Evolutionary conservation across 208 protist species (phyloP), one percentile per base, ranked within the genome.

Genomic region (Trypanosoma vivax): DNA sequence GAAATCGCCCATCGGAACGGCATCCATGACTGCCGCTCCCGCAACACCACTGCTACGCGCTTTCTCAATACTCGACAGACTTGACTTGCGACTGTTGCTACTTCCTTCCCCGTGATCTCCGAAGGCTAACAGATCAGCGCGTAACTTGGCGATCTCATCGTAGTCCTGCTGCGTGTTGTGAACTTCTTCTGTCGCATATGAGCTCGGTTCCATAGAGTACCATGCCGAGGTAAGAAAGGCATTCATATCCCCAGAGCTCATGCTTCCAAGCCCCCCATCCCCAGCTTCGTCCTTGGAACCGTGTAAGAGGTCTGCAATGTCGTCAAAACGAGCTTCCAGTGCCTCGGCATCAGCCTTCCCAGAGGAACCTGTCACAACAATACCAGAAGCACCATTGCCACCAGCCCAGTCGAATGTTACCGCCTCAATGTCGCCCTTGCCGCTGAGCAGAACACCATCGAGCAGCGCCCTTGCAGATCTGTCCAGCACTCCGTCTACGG

Each of bases 51-150:
- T 93, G 45, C 74, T 79, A 75, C 86, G 81, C 34, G 65, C 82
- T 53, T 90, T 88, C 60, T 93, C 86, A 60, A 90, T 78, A 60
- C 82, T 90, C 31, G 82, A 74, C 10, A 85, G 65, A 50, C 82
- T 90, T 52, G 88, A 90, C 65, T 74, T 92, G 42, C 75, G 85
- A 58, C 74, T 93, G 28, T 55, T 56, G 41, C 62, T 71, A 29
- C 83, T 87, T 23, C 62, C 68, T 58, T 79, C 86, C 7, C 28
- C 61, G 10, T 77, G 68, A 43, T 88, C 79, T 13, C 78, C 79
- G 60, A 90, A 84, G 7, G 86, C 80, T 69, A 83, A 74, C 43
- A 93, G 39, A 47, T 93, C 86, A 0, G 81, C 82, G 16, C 86
- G 76, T 63, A 93, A 75, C 45, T 70, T 77, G 1, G 81, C 86